phyloP scores from a whole-genome alignment of 768 basidiomycete genomes.

The Mycena filopes region DNA sequence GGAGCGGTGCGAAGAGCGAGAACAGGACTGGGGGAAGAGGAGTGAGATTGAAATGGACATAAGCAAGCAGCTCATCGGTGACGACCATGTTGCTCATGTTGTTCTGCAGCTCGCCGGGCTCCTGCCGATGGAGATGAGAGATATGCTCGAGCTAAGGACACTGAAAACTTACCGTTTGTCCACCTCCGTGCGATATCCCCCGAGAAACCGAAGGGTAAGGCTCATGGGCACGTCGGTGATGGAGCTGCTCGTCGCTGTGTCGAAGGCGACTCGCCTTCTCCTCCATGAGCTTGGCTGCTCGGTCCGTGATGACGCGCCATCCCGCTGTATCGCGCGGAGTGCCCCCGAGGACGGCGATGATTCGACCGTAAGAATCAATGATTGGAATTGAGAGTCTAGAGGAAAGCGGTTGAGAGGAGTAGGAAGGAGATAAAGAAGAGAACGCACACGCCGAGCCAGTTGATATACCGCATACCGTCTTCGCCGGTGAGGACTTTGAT shows the following conservation, averaged over 20 bases:
- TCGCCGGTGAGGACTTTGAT: neutral
- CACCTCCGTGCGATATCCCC: neutral
- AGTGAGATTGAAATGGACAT: neutral
- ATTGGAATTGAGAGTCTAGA: slow-evolving; percentile 19
- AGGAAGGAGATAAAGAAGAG: neutral
- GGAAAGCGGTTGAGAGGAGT: neutral
- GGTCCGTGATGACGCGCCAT: neutral
- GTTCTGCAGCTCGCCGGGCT: slow-evolving; percentile 8
- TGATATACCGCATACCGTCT: slow-evolving; percentile 5
- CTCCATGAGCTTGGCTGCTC: neutral
- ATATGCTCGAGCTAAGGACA: neutral
- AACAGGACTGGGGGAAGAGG: neutral
- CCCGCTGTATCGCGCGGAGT: neutral
- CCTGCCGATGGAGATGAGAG: neutral
- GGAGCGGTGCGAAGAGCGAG: neutral
- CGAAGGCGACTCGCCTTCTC: no score
- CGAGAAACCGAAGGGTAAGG: slow-evolving; percentile 3
- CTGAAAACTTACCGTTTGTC: neutral
- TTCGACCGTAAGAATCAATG: slow-evolving; percentile 3
- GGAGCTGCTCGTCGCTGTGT: neutral
- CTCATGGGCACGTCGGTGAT: slow-evolving; percentile 11
- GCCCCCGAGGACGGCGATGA: slow-evolving; percentile 20
- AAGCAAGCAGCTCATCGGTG: slow-evolving; percentile 9
- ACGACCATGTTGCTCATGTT: slow-evolving; percentile 10
- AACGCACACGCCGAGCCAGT: slow-evolving; percentile 17